Evolutionary conservation across 202 grass and related monocot species (phyloP), one percentile per base, ranked within the genome.

Genomic region (Brachypodium distachyon): DNA sequence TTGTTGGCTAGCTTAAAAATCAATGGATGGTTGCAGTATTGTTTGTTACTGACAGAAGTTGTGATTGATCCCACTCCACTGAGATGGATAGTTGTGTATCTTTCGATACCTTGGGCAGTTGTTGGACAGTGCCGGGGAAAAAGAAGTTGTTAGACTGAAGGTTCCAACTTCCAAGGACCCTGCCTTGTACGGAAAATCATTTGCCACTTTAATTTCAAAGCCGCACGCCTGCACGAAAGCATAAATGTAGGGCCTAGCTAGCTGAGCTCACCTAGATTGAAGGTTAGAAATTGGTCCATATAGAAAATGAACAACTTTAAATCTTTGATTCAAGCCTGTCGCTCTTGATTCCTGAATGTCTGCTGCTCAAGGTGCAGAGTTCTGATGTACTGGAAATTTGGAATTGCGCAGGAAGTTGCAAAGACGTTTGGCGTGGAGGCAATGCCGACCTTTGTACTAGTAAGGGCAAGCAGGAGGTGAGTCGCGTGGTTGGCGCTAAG

Each of bases 361-460:
- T 27, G 7, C 16, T 56, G 48, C 39, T 72, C 47, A 1, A 61
- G 36, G 31, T 9, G 22, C 38, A 11, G 9, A 53, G 42, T 6
- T 1, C 18, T 75, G 22, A 43, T 21, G 7, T 41, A 11, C n/a
- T n/a, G n/a, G n/a, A n/a, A n/a, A n/a, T n/a, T 66, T 83, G 18
- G 60, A 18, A 61, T 64, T 77, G 70, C 46, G 31, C 72, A 93
- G 94, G 90, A 97, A 2, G 88, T 97, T 22, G 80, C 94, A 43
- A 87, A 38, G 84, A 75, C 81, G 81, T 97, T 91, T 86, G 50
- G 58, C 19, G 94, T 97, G 13, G 83, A 89, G 78, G 90, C 88
- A 0, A 97, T 97, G 94, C 94, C 93, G 1, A 93, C 94, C 4
- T 97, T 97, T 34, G 78, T 97, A 2, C 75, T 97, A 7, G 46